A percentile compares a stretch with the other conserved stretches of the same genome.
phyloP scores from a whole-genome alignment of 1,284 basidiomycete genomes.

The Clitocybe nebularis region DNA sequence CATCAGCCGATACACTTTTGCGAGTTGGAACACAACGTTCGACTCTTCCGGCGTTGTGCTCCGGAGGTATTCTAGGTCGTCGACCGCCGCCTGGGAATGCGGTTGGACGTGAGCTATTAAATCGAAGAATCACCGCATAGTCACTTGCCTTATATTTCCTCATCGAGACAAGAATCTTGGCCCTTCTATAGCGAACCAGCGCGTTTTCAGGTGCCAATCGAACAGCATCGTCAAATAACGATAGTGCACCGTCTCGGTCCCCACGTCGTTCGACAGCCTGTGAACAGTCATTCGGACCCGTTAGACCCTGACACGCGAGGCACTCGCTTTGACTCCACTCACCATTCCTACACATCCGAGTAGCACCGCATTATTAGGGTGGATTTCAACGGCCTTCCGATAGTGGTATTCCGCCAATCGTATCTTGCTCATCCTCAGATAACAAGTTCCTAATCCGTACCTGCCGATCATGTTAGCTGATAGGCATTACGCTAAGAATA shows the following conservation, averaged over 20 bases:
- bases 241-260: slow-evolving; percentile 69
- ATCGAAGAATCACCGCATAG: slow-evolving; percentile 13
- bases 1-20: slow-evolving; percentile 79
- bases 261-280: slow-evolving; percentile 83
- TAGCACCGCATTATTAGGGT: slow-evolving; percentile 87
- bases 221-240: slow-evolving; percentile 77
- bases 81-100: slow-evolving; percentile 62
- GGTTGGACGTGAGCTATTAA: slow-evolving; percentile 1
- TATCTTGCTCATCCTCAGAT: slow-evolving; percentile 86
- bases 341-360: slow-evolving; percentile 90
- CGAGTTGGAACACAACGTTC: slow-evolving; percentile 93
- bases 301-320: slow-evolving; percentile 20
- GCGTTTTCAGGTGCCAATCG: slow-evolving; percentile 77
- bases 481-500: slow-evolving; percentile 19
- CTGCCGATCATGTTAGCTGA: slow-evolving; percentile 40
- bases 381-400: slow-evolving; percentile 84
- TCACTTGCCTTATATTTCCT: slow-evolving; percentile 73
- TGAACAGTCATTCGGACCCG: slow-evolving; percentile 20
- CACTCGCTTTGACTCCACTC: slow-evolving; percentile 37
- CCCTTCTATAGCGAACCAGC: slow-evolving; percentile 86
- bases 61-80: slow-evolving; percentile 75
- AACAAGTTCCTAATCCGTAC: slow-evolving; percentile 96
- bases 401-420: slow-evolving; percentile 93
- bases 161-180: slow-evolving; percentile 82
- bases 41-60: slow-evolving; percentile 87